A percentile compares a stretch with the other conserved stretches of the same genome.
These are phyloP conservation scores for Breynia disticha DNA, from an alignment of 441 rosid genomes.

Conservation along the genomic window DNA sequence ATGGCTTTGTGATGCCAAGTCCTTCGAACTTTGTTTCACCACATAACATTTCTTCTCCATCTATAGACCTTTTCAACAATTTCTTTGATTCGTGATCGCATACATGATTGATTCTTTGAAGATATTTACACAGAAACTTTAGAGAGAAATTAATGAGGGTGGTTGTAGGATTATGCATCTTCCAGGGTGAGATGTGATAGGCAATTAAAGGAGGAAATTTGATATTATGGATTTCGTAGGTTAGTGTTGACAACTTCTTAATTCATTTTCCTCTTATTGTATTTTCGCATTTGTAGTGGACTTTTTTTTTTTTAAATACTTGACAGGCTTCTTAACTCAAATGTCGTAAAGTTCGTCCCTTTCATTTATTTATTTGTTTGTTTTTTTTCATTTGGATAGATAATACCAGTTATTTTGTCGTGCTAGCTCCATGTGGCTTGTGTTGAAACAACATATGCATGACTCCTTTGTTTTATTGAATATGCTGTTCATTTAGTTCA, in stretches of 20 bases:
- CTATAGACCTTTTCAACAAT: constrained; percentile 62
- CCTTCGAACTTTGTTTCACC: constrained; percentile 47
- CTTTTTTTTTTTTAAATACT: constrained; percentile 9
- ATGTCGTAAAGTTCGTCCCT: background rate
- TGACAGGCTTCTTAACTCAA: constrained; percentile 6
- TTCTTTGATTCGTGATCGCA: constrained; percentile 40
- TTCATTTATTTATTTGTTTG: constrained; percentile 3
- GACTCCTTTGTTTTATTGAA: background rate
- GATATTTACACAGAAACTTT: background rate
- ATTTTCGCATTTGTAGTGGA: constrained; percentile 18
- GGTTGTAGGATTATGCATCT: background rate
- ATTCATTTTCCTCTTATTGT: constrained; percentile 14
- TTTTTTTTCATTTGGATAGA: background rate
- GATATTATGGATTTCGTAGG: constrained; percentile 12
- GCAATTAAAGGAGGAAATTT: constrained; percentile 15
- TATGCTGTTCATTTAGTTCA: background rate
- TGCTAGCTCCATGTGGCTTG: background rate
- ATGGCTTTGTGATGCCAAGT: constrained; percentile 39
- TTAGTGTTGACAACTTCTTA: constrained; percentile 24
- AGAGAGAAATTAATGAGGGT: background rate
- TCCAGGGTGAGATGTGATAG: background rate
- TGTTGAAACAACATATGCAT: background rate
- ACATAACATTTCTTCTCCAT: constrained; percentile 22
- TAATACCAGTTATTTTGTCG: background rate
- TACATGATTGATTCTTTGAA: background rate